Evolutionary conservation across 495 filamentous ascomycete genomes (phyloP).

Genomic region (Staphylotrichum tortipilum): DNA sequence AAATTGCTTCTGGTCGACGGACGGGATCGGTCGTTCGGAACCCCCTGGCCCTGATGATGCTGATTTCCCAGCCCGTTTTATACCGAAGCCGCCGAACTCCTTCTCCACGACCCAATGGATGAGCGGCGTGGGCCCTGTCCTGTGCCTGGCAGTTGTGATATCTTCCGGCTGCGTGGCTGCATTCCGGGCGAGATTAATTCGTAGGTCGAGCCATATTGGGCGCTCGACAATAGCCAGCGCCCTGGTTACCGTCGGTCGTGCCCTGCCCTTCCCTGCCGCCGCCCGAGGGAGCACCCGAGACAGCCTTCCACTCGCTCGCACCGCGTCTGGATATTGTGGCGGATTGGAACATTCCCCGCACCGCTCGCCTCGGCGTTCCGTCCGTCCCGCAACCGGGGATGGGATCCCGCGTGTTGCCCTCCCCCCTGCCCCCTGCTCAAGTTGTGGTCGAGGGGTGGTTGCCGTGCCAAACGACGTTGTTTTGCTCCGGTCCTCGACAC

Average conservation of each 20-base stretch:
- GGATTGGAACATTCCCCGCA: constrained; percentile 16
- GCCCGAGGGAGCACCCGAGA: neutral
- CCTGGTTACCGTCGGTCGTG: no score
- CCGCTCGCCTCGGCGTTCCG: neutral
- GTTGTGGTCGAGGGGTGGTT: constrained; percentile 1
- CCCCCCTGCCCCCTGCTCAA: neutral
- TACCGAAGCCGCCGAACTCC: neutral
- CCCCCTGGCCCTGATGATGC: neutral
- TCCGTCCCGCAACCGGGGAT: constrained; percentile 8
- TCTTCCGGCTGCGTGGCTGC: constrained; percentile 18
- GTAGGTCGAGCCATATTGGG: constrained; percentile 13
- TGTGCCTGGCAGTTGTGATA: constrained; percentile 10
- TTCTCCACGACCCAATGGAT: no score
- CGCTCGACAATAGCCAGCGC: constrained; percentile 7
- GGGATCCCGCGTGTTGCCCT: constrained; percentile 5
- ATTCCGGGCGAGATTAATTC: constrained; percentile 25
- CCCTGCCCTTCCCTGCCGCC: constrained; percentile 5
- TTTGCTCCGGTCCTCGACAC: neutral
- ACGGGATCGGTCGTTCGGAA: no score
- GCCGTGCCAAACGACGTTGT: neutral
- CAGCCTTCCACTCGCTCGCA: neutral
- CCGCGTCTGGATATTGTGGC: constrained; percentile 5
- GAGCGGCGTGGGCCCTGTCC: no score
- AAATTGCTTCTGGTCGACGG: no score
- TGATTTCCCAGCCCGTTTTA: constrained; percentile 15